phyloP scores from a whole-genome alignment of 805 yeast genomes.

The Kuraishia ogatae region DNA sequence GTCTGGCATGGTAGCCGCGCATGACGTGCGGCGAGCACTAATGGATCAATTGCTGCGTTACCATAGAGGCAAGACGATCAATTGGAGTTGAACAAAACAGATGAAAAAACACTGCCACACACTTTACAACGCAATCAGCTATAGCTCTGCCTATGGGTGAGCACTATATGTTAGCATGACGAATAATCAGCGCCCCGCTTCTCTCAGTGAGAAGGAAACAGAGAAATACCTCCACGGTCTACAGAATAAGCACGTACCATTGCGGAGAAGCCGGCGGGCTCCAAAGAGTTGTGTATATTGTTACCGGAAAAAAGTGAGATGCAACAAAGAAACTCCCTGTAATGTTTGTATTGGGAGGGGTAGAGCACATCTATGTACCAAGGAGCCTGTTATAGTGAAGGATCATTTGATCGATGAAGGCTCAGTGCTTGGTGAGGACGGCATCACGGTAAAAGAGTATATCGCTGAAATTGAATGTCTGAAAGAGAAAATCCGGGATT shows the following conservation, averaged over 20 bases:
- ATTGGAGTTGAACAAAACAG: too few relatives aligned
- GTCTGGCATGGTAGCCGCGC: neutral
- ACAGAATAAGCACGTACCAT: neutral
- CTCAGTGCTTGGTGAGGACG: neutral
- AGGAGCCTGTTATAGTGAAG: constrained; percentile 25
- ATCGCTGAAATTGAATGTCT: constrained; percentile 1
- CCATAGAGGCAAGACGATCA: too few relatives aligned
- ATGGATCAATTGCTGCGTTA: too few relatives aligned
- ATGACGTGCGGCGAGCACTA: neutral
- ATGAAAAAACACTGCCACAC: too few relatives aligned
- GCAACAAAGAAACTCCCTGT: constrained; percentile 40
- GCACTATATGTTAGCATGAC: neutral
- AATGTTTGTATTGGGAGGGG: constrained; percentile 28
- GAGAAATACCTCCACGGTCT: neutral
- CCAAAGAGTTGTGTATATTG: constrained; percentile 38
- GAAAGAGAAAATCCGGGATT: neutral
- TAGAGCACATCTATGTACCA: constrained; percentile 20
- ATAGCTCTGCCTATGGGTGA: too few relatives aligned
- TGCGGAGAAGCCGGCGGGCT: constrained; percentile 12
- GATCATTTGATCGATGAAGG: constrained; percentile 19
- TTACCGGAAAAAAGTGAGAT: constrained; percentile 36
- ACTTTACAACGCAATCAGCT: neutral
- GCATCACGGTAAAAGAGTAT: neutral
- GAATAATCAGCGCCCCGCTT: neutral
- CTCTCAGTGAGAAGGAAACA: neutral